These are phyloP conservation scores for Potentilla sterilis DNA, from an alignment of 306 rosid species.

Conservation along the genomic window DNA sequence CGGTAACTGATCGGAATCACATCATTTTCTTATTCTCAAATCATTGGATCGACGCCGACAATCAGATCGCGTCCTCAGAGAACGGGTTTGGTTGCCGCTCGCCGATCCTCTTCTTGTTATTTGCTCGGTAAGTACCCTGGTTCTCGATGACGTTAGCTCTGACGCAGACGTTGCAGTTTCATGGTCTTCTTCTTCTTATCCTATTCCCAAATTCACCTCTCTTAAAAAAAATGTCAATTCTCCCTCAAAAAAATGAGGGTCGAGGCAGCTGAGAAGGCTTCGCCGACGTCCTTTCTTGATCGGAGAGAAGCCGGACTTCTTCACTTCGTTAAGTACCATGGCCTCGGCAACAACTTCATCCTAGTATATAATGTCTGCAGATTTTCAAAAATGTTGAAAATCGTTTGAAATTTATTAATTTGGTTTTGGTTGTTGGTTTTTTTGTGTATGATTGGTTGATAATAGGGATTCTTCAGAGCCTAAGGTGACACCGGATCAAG, in stretches of 20 bases:
- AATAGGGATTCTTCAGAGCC: conserved; percentile 80
- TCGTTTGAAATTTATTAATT: not conserved
- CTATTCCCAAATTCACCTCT: conserved; percentile 18
- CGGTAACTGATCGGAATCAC: conserved; percentile 64
- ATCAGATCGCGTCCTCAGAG: conserved; percentile 13
- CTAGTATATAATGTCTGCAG: conserved; percentile 41
- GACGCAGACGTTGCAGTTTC: conserved; percentile 75
- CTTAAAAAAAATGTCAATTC: conserved; percentile 18
- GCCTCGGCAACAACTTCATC: conserved; percentile 91
- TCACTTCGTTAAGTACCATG: conserved; percentile 87
- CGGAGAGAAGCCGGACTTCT: conserved; percentile 47
- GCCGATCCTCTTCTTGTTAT: conserved; percentile 33
- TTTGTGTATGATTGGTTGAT: conserved; percentile 51
- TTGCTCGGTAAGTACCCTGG: not conserved
- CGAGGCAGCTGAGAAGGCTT: conserved; percentile 46
- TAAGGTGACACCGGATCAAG: conserved; percentile 62
- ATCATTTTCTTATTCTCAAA: conserved; percentile 35
- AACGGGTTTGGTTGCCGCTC: too few species aligned
- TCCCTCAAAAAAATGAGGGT: conserved; percentile 56
- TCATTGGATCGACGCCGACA: conserved; percentile 71
- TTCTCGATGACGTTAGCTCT: conserved; percentile 45
- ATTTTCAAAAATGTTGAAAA: not conserved
- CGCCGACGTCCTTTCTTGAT: conserved; percentile 52
- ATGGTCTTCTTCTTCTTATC: conserved; percentile 28
- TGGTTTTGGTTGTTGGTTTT: not conserved